Base-by-base conservation (phyloP, 768 basidiomycete species). In the Paxillus ammoniavirescens region DNA sequence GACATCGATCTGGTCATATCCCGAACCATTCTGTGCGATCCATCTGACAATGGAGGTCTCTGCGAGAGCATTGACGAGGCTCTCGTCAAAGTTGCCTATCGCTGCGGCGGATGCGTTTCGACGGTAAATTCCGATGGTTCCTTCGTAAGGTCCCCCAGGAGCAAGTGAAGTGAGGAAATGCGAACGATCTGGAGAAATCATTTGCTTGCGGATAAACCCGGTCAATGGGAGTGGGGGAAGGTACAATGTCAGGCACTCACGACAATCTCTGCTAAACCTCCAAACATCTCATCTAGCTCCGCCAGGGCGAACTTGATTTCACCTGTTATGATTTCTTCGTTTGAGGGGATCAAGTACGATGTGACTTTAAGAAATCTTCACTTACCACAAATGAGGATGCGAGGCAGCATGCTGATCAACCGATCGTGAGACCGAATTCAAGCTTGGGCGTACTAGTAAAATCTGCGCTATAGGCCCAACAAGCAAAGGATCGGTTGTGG, bases 11-110 rank as follows among this genome's bases (percentile, higher is more conserved):
- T 84, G 82, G 66, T 94, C 91, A 62, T 94, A 94, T 0, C 92
- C 91, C 0, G 91, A 89, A 9, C 91, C 91, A 53, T 91, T 93
- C 69, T 92, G 91, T 6, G 85, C 87, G 63, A 93, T 89, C 84
- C 86, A 91, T 65, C 84, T 84, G 49, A 92, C 78, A 21, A 72
- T 75, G 1, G 73, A 56, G 21, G 73, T 75, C 17, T 48, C 56
- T 1, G 91, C 83, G 8, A 93, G 74, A 0, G 76, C 80, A 43
- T 77, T 68, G 58, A 95, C 80, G 53, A 95, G 75, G 57, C 84
- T 84, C 62, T 79, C 79, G 67, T 95, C 89, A 63, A 91, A 91
- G n/a, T 80, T 72, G 18, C 89, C 90, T 61, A 91, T 82, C 47
- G 72, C 71, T 52, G 75, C 70, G 12, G 82, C 74, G 23, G 86